A percentile compares a stretch with the other conserved stretches of the same genome.
These are phyloP conservation scores for Apophysomyces variabilis DNA, from an alignment of 371 early-diverging fungal species.

Conservation along the genomic window DNA sequence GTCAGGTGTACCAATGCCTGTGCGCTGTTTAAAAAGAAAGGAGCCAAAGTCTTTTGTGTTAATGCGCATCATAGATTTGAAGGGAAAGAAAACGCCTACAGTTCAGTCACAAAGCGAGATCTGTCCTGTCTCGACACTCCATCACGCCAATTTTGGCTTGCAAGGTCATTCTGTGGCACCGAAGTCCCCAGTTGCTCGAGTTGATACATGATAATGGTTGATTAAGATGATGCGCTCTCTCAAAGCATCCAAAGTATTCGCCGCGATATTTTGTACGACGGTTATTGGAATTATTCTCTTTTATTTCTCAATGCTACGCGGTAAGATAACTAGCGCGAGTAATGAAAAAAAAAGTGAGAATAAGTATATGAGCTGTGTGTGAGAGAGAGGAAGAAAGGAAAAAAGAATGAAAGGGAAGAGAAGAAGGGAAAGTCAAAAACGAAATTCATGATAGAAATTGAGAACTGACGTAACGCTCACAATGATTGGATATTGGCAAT, in stretches of 20 bases:
- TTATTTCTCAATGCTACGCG: conserved; percentile 7
- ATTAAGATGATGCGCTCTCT: neutral
- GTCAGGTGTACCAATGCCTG: conserved; percentile 42
- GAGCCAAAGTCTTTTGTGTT: conserved; percentile 1
- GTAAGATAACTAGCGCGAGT: neutral
- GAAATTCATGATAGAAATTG: neutral
- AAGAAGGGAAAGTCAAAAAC: neutral
- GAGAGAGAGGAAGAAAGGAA: neutral
- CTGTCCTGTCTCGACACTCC: conserved; percentile 41
- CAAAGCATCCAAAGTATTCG: neutral
- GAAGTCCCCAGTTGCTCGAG: neutral
- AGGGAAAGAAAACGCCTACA: conserved; percentile 30
- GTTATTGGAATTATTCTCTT: neutral
- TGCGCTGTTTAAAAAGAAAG: conserved; percentile 25
- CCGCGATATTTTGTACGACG: conserved; percentile 2
- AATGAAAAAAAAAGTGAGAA: neutral
- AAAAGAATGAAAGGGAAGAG: neutral
- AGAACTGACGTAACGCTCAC: neutral
- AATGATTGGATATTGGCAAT: too few species aligned
- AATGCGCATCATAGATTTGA: conserved; percentile 5
- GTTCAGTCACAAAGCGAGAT: conserved; percentile 37
- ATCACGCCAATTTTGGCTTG: conserved; percentile 46
- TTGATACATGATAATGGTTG: conserved; percentile 1
- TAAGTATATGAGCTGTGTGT: neutral
- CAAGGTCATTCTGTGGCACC: conserved; percentile 17